phyloP scores from a whole-genome alignment of 129 eudicot species.

The Ambrosia trifida region DNA sequence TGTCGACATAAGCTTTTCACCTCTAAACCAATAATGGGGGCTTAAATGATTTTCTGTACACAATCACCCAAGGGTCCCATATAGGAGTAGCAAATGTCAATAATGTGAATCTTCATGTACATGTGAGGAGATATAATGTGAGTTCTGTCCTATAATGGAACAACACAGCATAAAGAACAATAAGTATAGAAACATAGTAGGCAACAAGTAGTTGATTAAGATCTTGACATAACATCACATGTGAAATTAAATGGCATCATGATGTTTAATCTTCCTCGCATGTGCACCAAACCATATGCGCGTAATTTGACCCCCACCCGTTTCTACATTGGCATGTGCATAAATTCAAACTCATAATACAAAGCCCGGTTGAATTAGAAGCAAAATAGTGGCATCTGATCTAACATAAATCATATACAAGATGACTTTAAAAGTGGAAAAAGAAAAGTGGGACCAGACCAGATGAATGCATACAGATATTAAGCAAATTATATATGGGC shows the following conservation, averaged over 20 bases:
- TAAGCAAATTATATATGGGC: neutral
- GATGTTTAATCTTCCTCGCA: constrained; percentile 24
- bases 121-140: constrained; percentile 17
- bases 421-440: constrained; percentile 24
- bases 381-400: constrained; percentile 32
- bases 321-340: constrained; percentile 12
- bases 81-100: constrained; percentile 24
- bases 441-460: constrained; percentile 16
- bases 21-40: constrained; percentile 27
- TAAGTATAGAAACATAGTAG: constrained; percentile 22
- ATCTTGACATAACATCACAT: constrained; percentile 35
- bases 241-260: constrained; percentile 20
- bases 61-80: constrained; percentile 27
- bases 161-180: constrained; percentile 13
- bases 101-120: constrained; percentile 26
- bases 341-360: constrained; percentile 20
- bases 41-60: constrained; percentile 21
- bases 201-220: constrained; percentile 34
- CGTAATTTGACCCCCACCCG: constrained; percentile 18
- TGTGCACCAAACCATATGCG: constrained; percentile 26
- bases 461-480: constrained; percentile 7
- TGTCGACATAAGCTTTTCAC: neutral
- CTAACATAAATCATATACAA: constrained; percentile 18
- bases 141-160: constrained; percentile 3
- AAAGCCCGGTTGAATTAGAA: constrained; percentile 23